Evolutionary conservation across 2,329 filamentous ascomycete genomes (phyloP).

Genomic region (Parasarocladium wereldwijsianum): DNA sequence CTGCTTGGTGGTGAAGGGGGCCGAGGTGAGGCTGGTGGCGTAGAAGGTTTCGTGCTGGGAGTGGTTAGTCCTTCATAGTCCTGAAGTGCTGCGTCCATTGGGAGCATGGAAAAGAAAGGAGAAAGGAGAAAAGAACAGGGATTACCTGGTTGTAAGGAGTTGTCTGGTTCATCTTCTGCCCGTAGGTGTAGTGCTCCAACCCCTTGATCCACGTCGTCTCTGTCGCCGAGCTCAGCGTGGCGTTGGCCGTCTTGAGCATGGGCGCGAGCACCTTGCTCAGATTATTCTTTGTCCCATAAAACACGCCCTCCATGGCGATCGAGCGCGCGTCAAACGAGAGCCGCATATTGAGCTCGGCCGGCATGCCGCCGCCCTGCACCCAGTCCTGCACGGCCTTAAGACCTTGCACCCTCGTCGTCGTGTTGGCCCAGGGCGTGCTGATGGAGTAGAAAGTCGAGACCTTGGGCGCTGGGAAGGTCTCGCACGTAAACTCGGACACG

Average conservation of each 20-base stretch:
- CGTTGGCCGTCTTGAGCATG: slow-evolving; percentile 1
- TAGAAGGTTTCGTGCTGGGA: slow-evolving; percentile 4
- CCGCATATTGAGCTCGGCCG: slow-evolving; percentile 2
- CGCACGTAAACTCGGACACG: slow-evolving; percentile 22
- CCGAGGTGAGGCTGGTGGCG: slow-evolving; percentile 1
- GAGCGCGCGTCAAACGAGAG: slow-evolving; percentile 1
- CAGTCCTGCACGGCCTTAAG: slow-evolving; percentile 4
- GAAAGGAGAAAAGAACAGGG: neutral
- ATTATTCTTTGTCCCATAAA: neutral
- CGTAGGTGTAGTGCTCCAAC: neutral
- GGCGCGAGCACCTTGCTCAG: slow-evolving; percentile 1
- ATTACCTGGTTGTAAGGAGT: slow-evolving; percentile 3
- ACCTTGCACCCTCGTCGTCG: neutral
- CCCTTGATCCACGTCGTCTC: slow-evolving; percentile 1
- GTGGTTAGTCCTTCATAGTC: no score
- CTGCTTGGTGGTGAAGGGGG: slow-evolving; percentile 1
- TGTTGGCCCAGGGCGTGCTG: slow-evolving; percentile 3
- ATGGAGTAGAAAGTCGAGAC: slow-evolving; percentile 10
- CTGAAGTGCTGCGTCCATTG: neutral
- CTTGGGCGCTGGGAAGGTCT: slow-evolving; percentile 21
- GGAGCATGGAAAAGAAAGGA: neutral
- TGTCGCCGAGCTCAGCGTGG: neutral
- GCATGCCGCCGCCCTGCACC: slow-evolving; percentile 1
- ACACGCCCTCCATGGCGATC: slow-evolving; percentile 2
- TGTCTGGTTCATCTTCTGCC: neutral